Conservation (phyloP, 176 grass and related monocot species). For the Musa schizocarpa region DNA sequence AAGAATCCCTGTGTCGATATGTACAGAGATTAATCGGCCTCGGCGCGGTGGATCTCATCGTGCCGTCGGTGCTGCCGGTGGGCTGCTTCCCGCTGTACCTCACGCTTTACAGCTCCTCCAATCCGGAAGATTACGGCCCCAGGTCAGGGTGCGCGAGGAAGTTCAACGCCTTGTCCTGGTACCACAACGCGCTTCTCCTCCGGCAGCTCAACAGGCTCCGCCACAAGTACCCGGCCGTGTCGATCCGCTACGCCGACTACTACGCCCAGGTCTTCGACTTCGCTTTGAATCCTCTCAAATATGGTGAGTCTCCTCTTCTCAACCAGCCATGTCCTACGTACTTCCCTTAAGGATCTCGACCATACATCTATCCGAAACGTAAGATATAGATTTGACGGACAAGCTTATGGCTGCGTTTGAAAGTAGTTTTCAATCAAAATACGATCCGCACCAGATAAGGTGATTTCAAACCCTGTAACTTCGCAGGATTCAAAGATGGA, state of each 20-base stretch:
- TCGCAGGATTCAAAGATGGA: slow-evolving; percentile 52
- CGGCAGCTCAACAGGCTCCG: neutral
- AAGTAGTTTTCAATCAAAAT: too few relatives aligned
- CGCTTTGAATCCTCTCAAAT: slow-evolving; percentile 1
- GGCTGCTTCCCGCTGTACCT: slow-evolving; percentile 72
- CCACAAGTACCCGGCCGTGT: neutral
- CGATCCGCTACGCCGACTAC: slow-evolving; percentile 4
- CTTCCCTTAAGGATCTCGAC: neutral
- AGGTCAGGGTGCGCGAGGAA: slow-evolving; percentile 16
- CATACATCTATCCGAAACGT: neutral
- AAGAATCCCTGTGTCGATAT: neutral
- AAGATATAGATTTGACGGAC: neutral
- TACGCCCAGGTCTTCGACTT: neutral
- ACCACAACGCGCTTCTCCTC: slow-evolving; percentile 19
- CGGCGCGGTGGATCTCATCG: slow-evolving; percentile 41
- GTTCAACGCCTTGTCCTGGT: slow-evolving; percentile 6
- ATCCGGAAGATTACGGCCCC: slow-evolving; percentile 28
- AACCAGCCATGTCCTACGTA: neutral
- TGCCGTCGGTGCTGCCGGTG: slow-evolving; percentile 47
- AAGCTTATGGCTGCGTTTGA: too few relatives aligned
- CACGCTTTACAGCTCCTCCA: slow-evolving; percentile 31
- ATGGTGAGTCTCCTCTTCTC: neutral
- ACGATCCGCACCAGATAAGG: too few relatives aligned
- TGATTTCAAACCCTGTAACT: neutral
- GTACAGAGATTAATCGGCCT: slow-evolving; percentile 49